Conservation (phyloP, 768 basidiomycete species). For the Mrakia gelida region DNA sequence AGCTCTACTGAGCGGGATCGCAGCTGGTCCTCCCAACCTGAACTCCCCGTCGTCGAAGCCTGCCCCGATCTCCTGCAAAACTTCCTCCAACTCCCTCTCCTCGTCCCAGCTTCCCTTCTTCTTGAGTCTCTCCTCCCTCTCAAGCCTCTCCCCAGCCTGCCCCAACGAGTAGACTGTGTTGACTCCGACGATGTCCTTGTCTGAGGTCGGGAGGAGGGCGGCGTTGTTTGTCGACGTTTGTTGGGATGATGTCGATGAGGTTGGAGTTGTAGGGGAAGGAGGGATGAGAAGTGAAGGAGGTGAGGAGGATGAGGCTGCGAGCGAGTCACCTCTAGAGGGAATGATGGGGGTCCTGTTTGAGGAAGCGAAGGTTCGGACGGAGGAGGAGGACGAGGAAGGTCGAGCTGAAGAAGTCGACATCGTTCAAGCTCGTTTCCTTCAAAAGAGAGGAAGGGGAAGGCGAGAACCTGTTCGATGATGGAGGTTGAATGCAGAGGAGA, state of each 20-base stretch:
- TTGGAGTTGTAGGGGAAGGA: neutral
- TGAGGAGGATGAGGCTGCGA: neutral
- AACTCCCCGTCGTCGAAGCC: neutral
- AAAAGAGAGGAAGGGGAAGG: too few species aligned
- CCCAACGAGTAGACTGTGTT: slow-evolving; percentile 7
- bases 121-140: neutral
- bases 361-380: neutral
- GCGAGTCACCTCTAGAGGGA: neutral
- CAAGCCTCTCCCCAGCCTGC: neutral
- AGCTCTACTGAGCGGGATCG: neutral
- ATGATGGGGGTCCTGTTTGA: neutral
- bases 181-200: neutral
- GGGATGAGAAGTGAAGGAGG: neutral
- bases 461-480: too few species aligned
- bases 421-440: too few species aligned
- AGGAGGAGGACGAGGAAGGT: neutral
- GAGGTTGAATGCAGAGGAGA: too few species aligned
- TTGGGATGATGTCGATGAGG: neutral
- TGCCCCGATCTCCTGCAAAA: neutral
- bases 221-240: neutral
- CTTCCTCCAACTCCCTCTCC: slow-evolving; percentile 9
- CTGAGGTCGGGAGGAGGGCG: too few species aligned
- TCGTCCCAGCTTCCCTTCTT: neutral
- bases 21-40: neutral
- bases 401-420: neutral